Base-by-base conservation (phyloP, 495 filamentous ascomycete species). In the Penicillium bialowiezense region DNA sequence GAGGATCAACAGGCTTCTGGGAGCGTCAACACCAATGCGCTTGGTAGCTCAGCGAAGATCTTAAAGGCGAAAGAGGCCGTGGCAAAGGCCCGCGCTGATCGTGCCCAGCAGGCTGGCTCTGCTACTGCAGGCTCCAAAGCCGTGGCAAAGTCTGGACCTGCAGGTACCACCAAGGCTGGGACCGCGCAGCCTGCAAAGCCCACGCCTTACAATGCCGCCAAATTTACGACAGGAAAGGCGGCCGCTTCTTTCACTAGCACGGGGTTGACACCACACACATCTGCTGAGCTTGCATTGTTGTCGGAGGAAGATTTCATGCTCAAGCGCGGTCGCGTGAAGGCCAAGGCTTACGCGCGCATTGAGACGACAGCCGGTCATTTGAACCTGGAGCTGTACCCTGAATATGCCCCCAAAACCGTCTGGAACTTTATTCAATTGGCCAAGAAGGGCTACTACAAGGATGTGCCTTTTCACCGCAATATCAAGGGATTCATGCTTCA, bases 401-500 rank as follows among this genome's bases (percentile, higher is more conserved):
- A 97, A 61, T 85, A 85, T 53, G 90, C 93, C 1, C 93, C 93
- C 1, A 84, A 85, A 51, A 91, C 93, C 3, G 93, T 97, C 15
- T 99, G 90, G 87, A 99, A 99, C 67, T 97, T 99, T 67, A 78
- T 93, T 34, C 85, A 88, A 41, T 75, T 99, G 7, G 80, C 91
- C 8, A 88, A 96, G 59, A 86, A 83, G 50, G 95, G 92, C 1
- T 95, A 96, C 70, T 99, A 97, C 73, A 82, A 80, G 37, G 79
- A 75, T 60, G 81, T 95, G 7, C 56, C 76, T 17, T 97, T 97
- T 62, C 93, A 99, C 66, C 84, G 93, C 41, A 95, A 90, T 63
- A 96, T 99, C 59, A 79, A 80, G 20, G 90, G 88, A 51, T 99
- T 99, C 67, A 99, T 99, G 93, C 88, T 97, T 48, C 93, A 99